Base-by-base conservation (phyloP, 805 yeast genomes). In the Isabelozyma heimii region DNA sequence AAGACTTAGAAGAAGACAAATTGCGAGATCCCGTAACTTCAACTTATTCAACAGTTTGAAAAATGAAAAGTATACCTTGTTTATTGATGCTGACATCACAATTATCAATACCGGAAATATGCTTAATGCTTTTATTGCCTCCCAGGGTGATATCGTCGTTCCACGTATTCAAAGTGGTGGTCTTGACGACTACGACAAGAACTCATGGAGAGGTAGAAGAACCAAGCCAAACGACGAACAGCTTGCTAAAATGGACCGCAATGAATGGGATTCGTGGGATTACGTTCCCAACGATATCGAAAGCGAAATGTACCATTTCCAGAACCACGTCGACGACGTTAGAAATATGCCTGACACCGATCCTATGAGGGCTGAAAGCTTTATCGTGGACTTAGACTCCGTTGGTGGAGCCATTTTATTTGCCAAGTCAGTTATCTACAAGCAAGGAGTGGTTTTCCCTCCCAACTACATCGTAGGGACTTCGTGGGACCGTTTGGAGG, bases 321-420 rank as follows among this genome's bases (percentile, higher is more conserved):
- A 44, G 8, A 50, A 47, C 24, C 60, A 59, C 47, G 45, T 55
- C 7, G 42, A 53, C 1, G 56, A 52, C 26, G 47, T 52, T 9
- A 37, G 39, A 9, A 40, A 47, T 13, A 45, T 44, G 38, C 51
- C 47, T 13, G 47, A 45, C 4, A 27, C 27, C 8, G 41, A 54
- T 20, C 46, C 46, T 37, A 50, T 47, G 27, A 49, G 50, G 39
- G 27, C 44, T 15, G 37, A 41, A 13, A 47, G 43, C 13, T 56
- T 57, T 44, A 8, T 51, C 0, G 62, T 67, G 2, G 58, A 58
- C 28, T 52, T 79, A 20, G 81, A 77, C 52, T 76, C 81, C 2
- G 83, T 79, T 9, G 83, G 83, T 1, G 82, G 82, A 8, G 82
- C 81, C 1, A 67, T 78, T 1, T 62, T 79, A 12, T 77, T 75